Evolutionary conservation across 345 rosid species (phyloP), one percentile per base, ranked within the genome.

Genomic region (Ailanthus altissimus): DNA sequence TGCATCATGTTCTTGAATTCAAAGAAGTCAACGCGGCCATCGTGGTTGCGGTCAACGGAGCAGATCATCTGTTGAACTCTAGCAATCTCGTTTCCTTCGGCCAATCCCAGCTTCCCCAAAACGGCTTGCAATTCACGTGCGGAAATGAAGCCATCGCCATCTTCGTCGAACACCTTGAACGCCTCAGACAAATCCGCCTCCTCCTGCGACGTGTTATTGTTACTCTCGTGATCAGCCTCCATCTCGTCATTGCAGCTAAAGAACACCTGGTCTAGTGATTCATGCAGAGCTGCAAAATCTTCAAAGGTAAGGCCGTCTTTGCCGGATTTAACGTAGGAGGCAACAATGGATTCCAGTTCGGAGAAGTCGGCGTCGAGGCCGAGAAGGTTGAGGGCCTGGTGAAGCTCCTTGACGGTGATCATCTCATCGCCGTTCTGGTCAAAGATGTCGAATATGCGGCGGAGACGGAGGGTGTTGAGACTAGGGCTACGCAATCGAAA

Each of bases 1-100:
- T 86, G 87, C 98, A 93, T 94, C 98, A 92, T 94, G 84, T 92
- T 84, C 86, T 93, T 92, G 81, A 94, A 94, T 57, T 94, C 98
- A 13, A 84, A 87, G 88, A 91, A 93, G 81, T 94, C 97, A 43
- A 94, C 97, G 25, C 88, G 90, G 1, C 97, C 98, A 70, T 94
- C 98, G 1, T 82, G 82, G 73, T 93, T 93, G 10, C 85, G 81
- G 77, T 94, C 98, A 53, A 92, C 97, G 59, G 98, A 93, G 36
- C 78, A 77, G 40, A 94, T 94, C 98, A 94, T 94, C 86, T 91
- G 87, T 79, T 84, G 84, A 23, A 94, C 93, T 76, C 91, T 85
- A 8, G 80, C 88, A 32, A 93, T 87, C 77, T 94, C 97, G 7
- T 77, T 86, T 25, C 88, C 97, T 70, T 94, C 94, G 8, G 89